phyloP scores from a whole-genome alignment of 1,284 basidiomycete species.

The Ustilago lituana region DNA sequence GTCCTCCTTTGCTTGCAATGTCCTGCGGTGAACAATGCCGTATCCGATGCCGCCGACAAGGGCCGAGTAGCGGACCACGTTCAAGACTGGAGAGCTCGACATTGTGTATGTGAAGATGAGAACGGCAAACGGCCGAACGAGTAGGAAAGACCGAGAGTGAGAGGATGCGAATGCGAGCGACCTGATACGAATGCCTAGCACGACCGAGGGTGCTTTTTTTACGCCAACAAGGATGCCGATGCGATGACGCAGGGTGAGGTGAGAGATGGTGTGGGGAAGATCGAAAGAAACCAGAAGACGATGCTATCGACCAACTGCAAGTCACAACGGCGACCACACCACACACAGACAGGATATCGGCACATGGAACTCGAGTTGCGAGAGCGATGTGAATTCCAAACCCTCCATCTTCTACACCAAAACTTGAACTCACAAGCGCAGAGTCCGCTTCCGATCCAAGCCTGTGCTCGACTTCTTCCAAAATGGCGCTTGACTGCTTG shows the following conservation, averaged over 20 bases:
- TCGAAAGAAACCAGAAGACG: not conserved
- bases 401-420: constrained; percentile 7
- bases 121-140: constrained; percentile 12
- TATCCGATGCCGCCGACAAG: constrained; percentile 88
- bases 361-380: constrained; percentile 19
- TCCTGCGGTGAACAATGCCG: constrained; percentile 89
- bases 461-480: constrained; percentile 19
- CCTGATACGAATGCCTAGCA: constrained; percentile 16
- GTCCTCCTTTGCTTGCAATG: constrained; percentile 85
- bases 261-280: constrained; percentile 14
- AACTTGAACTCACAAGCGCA: not conserved
- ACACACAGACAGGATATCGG: constrained; percentile 19
- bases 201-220: constrained; percentile 12
- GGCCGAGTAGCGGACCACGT: constrained; percentile 88
- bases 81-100: constrained; percentile 61
- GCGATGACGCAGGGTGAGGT: not conserved
- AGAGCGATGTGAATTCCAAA: constrained; percentile 16
- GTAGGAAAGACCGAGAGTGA: not conserved
- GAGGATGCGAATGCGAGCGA: constrained; percentile 1
- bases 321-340: too few species aligned
- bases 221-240: constrained; percentile 10
- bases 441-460: constrained; percentile 19
- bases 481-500: too few species aligned
- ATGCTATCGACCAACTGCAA: not conserved
- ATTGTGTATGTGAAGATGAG: constrained; percentile 30